Evolutionary conservation across 768 basidiomycete genomes (phyloP), one percentile per base, ranked within the genome.

Genomic region (Boletus pseudopeckii): DNA sequence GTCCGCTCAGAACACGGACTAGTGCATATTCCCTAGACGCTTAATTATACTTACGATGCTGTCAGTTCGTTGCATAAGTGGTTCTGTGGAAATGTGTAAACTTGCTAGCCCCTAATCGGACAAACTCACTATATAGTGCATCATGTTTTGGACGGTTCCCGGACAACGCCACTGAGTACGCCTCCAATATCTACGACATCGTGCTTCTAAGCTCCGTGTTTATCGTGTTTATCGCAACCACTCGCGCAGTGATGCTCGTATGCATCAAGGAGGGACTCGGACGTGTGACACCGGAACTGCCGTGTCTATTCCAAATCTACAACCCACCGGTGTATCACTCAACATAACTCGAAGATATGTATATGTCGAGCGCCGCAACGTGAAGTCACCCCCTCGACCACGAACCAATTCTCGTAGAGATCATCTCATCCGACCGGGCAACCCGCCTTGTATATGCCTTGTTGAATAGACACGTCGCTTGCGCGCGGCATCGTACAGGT

Each of bases 381-480:
- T 1, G 3, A n/a, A 10, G 14, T 33, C 45, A 32, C 13, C 20
- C 13, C 20, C 20, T 20, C 45, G 45, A 15, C 20, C 32, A 32
- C 30, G 18, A 32, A 13, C 30, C 18, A 26, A 28, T 41, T 24
- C 7, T 13, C 6, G n/a, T 18, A 7, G 7, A 18, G 13, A 14
- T 5, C 9, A 22, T 22, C 45, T 22, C 20, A 13, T 36, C 9
- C 22, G 10, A 7, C 2, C 5, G 20, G 15, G 32, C 20, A 7
- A 36, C 15, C 9, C 45, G 22, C 20, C 20, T 13, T 8, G 26
- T 8, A 43, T 53, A 55, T 5, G 55, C 52, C 30, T 51, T 20
- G 45, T 20, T 30, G 15, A 38, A 50, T 42, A 59, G 46, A 68
- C 55, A 48, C 58, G 64, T 24, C 57, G 53, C 18, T 52, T 53